These are phyloP conservation scores for Penicillium soppii DNA, from an alignment of 495 filamentous ascomycete species.

Conservation along the genomic window DNA sequence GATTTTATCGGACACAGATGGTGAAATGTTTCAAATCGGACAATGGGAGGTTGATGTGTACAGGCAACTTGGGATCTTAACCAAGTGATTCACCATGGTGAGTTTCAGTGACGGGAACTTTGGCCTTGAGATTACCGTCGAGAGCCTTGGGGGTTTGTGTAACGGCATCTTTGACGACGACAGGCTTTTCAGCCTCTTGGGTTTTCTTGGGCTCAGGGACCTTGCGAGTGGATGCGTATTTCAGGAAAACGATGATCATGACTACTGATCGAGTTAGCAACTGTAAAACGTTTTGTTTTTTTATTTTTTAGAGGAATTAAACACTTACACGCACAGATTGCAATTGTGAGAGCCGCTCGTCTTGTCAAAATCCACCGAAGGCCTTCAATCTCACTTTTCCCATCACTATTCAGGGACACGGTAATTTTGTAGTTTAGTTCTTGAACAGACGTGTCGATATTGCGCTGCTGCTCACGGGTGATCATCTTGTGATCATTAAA, in stretches of 20 bases:
- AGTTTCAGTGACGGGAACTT: constrained; percentile 11
- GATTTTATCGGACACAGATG: background rate
- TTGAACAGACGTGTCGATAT: constrained; percentile 80
- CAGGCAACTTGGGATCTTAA: constrained; percentile 12
- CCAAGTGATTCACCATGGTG: constrained; percentile 42
- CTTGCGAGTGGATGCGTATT: constrained; percentile 42
- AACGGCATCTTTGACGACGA: constrained; percentile 23
- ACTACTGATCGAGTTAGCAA: constrained; percentile 33
- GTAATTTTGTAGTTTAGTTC: constrained; percentile 94
- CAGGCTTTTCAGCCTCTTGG: constrained; percentile 35
- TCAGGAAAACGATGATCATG: constrained; percentile 48
- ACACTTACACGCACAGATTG: constrained; percentile 39
- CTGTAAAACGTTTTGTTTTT: background rate
- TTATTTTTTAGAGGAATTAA: background rate
- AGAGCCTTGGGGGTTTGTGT: constrained; percentile 25
- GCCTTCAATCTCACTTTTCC: constrained; percentile 86
- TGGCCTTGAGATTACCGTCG: constrained; percentile 12
- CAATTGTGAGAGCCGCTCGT: constrained; percentile 79
- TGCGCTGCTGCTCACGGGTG: constrained; percentile 79
- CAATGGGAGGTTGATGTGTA: background rate
- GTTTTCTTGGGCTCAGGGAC: constrained; percentile 31
- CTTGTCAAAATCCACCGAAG: constrained; percentile 88
- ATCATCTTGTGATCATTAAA: constrained; percentile 96
- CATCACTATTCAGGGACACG: constrained; percentile 78
- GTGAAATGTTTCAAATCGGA: background rate